phyloP scores from a whole-genome alignment of 2,329 filamentous ascomycete genomes.

The Aureobasidium vineae region DNA sequence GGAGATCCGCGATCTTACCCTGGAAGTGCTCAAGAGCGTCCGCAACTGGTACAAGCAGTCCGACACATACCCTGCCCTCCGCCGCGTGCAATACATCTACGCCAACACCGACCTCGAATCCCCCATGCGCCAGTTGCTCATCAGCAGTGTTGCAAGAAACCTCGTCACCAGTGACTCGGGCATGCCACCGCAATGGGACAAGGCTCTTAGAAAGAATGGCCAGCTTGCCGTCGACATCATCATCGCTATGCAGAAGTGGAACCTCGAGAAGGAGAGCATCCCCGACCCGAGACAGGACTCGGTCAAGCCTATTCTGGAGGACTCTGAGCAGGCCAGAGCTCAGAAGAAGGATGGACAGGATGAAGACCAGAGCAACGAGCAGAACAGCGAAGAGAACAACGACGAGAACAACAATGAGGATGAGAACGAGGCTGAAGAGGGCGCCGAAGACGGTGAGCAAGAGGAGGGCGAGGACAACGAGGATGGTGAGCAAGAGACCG shows the following conservation, averaged over 20 bases:
- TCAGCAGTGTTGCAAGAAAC: constrained; percentile 51
- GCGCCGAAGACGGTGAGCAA: constrained; percentile 28
- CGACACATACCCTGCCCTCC: constrained; percentile 53
- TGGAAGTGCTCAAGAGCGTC: constrained; percentile 52
- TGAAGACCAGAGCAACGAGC: constrained; percentile 22
- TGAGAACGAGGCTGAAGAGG: constrained; percentile 28
- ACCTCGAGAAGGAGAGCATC: constrained; percentile 49
- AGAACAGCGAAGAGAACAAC: constrained; percentile 2
- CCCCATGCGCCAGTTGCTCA: constrained; percentile 52
- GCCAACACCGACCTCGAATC: constrained; percentile 50
- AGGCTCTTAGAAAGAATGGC: constrained; percentile 55
- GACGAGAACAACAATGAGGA: constrained; percentile 29
- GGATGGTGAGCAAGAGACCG: constrained; percentile 12
- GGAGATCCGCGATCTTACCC: constrained; percentile 48
- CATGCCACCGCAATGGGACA: constrained; percentile 55
- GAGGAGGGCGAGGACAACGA: constrained; percentile 19
- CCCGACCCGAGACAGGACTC: constrained; percentile 51
- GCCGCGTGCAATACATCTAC: constrained; percentile 55
- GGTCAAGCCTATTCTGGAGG: constrained; percentile 42
- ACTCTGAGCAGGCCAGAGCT: constrained; percentile 32
- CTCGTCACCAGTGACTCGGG: constrained; percentile 49
- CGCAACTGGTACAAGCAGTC: constrained; percentile 53
- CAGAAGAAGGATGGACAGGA: constrained; percentile 31
- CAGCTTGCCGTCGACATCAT: constrained; percentile 57
- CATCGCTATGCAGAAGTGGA: constrained; percentile 54